Evolutionary conservation across 2,329 filamentous ascomycete genomes (phyloP).

Genomic region (Ophiocordyceps camponoti-leonardi): DNA sequence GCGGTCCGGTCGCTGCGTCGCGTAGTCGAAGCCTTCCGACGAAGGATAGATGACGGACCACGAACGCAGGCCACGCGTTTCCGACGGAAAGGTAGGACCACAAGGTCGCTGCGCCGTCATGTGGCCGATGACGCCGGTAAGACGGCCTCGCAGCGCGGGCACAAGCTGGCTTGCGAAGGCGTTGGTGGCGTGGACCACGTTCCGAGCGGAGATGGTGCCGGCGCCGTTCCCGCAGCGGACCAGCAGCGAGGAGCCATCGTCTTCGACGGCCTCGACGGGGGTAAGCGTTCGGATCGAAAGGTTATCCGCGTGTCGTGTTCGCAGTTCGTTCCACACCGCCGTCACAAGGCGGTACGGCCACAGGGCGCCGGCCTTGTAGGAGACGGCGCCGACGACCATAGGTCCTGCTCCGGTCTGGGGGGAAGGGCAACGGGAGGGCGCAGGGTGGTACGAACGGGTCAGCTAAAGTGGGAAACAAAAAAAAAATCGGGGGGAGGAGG

Average conservation of each 20-base stretch:
- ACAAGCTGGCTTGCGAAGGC: slow-evolving; percentile 32
- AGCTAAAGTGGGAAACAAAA: too few relatives aligned
- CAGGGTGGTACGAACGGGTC: too few relatives aligned
- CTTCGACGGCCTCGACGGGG: slow-evolving; percentile 12
- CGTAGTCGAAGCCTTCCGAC: slow-evolving; percentile 28
- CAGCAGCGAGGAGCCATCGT: slow-evolving; percentile 11
- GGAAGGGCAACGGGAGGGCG: neutral
- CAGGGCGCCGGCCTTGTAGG: slow-evolving; percentile 28
- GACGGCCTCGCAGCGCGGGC: slow-evolving; percentile 25
- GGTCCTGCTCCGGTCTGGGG: slow-evolving; percentile 17
- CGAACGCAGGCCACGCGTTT: slow-evolving; percentile 17
- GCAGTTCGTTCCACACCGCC: slow-evolving; percentile 23
- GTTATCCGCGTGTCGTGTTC: slow-evolving; percentile 12
- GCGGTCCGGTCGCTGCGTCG: slow-evolving; percentile 25
- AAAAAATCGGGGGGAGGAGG: neutral
- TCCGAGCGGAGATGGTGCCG: slow-evolving; percentile 24
- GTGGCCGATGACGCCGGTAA: slow-evolving; percentile 27
- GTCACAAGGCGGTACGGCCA: slow-evolving; percentile 34
- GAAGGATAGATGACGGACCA: slow-evolving; percentile 30
- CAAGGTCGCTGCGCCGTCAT: slow-evolving; percentile 31
- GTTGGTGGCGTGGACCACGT: slow-evolving; percentile 43
- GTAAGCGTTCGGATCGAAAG: slow-evolving; percentile 23
- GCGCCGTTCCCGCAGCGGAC: slow-evolving; percentile 11
- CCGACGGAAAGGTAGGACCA: slow-evolving; percentile 13
- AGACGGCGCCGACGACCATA: slow-evolving; percentile 21